Evolutionary conservation across 805 yeast species (phyloP), one percentile per base, ranked within the genome.

Genomic region (Yarrowia sp.): DNA sequence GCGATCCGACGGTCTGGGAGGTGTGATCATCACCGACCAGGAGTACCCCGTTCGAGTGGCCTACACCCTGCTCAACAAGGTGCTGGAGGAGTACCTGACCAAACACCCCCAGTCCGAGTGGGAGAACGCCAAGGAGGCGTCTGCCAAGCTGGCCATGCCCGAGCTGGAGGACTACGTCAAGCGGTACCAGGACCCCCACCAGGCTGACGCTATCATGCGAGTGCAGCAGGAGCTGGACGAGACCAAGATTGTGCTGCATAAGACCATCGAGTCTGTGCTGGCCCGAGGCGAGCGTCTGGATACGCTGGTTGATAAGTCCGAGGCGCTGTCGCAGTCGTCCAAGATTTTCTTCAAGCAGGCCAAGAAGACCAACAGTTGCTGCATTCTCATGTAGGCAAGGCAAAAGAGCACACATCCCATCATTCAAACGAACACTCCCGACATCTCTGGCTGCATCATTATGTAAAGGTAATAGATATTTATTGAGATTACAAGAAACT

Each of bases 211-310:
- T 10, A 86, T 95, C 68, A 88, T 95, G 96, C 89, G 88, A 76
- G 99, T 95, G 22, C 99, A 95, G 80, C 96, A 92, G 74, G 99
- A 95, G 77, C 84, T 95, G 72, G 99, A 95, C 76, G 99, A 95
- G 74, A 95, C 99, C 41, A 95, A 95, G 80, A 90, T 93, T 71
- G 97, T 92, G 44, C 81, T 95, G 72, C 98, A 95, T 78, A 92
- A 93, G 79, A 92, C 98, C 53, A 93, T 95, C 70, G 98, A 95
- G 77, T 83, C 88, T 67, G 97, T 95, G 8, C 82, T 95, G 74
- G 96, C 91, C 76, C 86, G 99, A 76, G 99, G 99, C 61, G 99
- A 95, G 77, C 92, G 92, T 73, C 84, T 95, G 72, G 99, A 95
- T 74, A 83, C 95, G 45, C 81, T 95, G 71, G 98, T 95, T 45